Evolutionary conservation across 192 early-diverging fungal species (phyloP), one percentile per base, ranked within the genome.

Genomic region (Mortierella hygrophila): DNA sequence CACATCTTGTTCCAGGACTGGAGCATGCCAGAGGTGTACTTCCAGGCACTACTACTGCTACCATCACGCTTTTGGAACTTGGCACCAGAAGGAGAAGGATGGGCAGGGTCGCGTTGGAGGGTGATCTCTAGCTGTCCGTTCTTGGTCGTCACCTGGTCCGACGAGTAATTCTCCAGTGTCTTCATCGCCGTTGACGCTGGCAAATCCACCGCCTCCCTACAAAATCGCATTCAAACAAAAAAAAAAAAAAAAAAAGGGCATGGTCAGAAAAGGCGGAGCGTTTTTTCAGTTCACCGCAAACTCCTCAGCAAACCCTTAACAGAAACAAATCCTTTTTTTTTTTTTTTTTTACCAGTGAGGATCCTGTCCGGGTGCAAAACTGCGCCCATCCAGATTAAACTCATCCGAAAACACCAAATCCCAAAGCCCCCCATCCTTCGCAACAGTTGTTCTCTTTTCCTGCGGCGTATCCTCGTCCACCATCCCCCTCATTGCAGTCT

Each of bases 1-100:
- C 92, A 93, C 54, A 90, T 84, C 79, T 93, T 92, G 85, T 93
- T 93, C 92, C 92, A 93, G 68, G 89, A 90, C 88, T 93, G 92
- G 68, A 92, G 82, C 92, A 93, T 93, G 8, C 90, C 90, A 42
- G 89, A 91, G 11, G 91, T 90, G 84, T 89, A 93, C 29, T 74
- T 71, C 57, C 87, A 74, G 37, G 52, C 16, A 35, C 47, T 2
- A 46, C 41, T 15, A 26, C 21, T 40, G 38, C 52, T 23, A 7
- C 52, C 37, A 7, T 46, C 47, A 13, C 60, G 60, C 60, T 65
- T 65, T 2, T 65, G 60, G 29, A 32, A 8, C 3, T 15, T 65
- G 29, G 29, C 29, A 32, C 26, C 60, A 15, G 60, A 32, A 3
- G 60, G 18, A 74, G 60, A 15, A 3, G 60, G n/a, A 74, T 46